Percentiles rank a stretch among this genome's conserved stretches.
phyloP scores from a whole-genome alignment of 2,329 filamentous ascomycete species.

The Gnomoniopsis sp. region DNA sequence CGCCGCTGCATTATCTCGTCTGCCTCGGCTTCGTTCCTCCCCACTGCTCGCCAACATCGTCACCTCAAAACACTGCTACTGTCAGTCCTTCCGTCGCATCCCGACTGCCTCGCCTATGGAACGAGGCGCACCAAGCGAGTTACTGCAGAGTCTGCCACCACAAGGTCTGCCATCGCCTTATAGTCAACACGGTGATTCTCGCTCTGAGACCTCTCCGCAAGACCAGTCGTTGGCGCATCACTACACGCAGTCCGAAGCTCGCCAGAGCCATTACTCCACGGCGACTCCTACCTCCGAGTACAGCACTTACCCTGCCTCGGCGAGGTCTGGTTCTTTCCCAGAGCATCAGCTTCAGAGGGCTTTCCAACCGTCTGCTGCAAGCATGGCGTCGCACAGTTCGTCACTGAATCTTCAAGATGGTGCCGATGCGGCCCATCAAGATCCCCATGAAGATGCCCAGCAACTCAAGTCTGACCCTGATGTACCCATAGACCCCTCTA shows the following conservation, averaged over 20 bases:
- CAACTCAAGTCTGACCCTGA: constrained; percentile 91
- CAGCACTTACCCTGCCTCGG: constrained; percentile 70
- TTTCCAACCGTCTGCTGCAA: constrained; percentile 73
- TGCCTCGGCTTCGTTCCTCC: background rate
- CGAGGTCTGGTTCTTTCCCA: constrained; percentile 80
- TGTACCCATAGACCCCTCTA: constrained; percentile 99
- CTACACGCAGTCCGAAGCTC: constrained; percentile 80
- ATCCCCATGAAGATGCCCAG: constrained; percentile 57
- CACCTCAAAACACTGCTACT: background rate
- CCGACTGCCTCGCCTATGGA: constrained; percentile 40
- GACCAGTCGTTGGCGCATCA: constrained; percentile 92
- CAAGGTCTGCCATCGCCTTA: constrained; percentile 76
- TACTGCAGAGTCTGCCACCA: constrained; percentile 52
- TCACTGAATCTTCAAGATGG: constrained; percentile 84
- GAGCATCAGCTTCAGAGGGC: constrained; percentile 77
- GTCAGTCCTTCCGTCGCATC: background rate
- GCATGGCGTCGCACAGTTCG: constrained; percentile 99
- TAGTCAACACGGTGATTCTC: constrained; percentile 62
- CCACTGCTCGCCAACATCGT: background rate
- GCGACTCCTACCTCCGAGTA: constrained; percentile 89
- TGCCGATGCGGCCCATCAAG: constrained; percentile 64
- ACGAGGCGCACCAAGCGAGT: constrained; percentile 63
- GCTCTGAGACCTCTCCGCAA: constrained; percentile 76
- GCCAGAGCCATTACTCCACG: constrained; percentile 66
- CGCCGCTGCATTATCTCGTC: too few species aligned